Conservation (phyloP, 352 stramenopile species). For the Phytopythium kandeliae region DNA sequence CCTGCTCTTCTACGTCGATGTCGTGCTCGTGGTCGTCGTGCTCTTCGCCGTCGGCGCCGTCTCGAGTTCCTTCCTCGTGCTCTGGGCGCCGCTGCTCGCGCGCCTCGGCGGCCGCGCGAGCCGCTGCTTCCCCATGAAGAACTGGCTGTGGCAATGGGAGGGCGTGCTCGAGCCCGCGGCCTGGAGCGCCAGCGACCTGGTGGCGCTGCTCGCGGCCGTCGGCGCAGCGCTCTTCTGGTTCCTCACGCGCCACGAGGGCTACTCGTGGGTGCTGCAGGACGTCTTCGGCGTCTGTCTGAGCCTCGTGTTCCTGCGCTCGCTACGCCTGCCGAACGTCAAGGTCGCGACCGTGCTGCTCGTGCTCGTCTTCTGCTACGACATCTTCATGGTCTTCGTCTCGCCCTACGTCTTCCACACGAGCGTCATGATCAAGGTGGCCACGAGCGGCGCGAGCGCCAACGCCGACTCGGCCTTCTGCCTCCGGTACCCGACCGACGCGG, state of each 20-base stretch:
- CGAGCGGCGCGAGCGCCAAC: constrained; percentile 49
- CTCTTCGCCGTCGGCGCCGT: constrained; percentile 58
- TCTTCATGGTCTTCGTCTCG: constrained; percentile 96
- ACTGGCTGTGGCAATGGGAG: constrained; percentile 36
- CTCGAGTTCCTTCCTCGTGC: constrained; percentile 40
- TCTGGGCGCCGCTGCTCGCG: constrained; percentile 58
- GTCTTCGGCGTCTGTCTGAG: constrained; percentile 93
- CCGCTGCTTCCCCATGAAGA: constrained; percentile 26
- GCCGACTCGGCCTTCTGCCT: constrained; percentile 54
- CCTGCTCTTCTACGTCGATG: constrained; percentile 87
- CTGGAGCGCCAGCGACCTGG: constrained; percentile 84
- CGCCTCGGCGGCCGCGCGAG: constrained; percentile 29
- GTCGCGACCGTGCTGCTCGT: constrained; percentile 90
- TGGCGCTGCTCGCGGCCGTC: constrained; percentile 62
- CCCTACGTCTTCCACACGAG: constrained; percentile 87
- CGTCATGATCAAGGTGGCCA: constrained; percentile 95
- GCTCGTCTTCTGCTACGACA: constrained; percentile 94
- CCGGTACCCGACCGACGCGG: constrained; percentile 63
- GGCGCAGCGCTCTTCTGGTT: constrained; percentile 54
- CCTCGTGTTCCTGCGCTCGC: constrained; percentile 89
- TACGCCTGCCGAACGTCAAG: constrained; percentile 91
- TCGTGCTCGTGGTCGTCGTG: constrained; percentile 74
- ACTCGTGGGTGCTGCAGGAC: constrained; percentile 92
- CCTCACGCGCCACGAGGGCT: constrained; percentile 69
- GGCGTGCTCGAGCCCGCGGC: constrained; percentile 42